These are phyloP conservation scores for Nakazawaea peltata DNA, from an alignment of 805 yeast species.

Conservation along the genomic window DNA sequence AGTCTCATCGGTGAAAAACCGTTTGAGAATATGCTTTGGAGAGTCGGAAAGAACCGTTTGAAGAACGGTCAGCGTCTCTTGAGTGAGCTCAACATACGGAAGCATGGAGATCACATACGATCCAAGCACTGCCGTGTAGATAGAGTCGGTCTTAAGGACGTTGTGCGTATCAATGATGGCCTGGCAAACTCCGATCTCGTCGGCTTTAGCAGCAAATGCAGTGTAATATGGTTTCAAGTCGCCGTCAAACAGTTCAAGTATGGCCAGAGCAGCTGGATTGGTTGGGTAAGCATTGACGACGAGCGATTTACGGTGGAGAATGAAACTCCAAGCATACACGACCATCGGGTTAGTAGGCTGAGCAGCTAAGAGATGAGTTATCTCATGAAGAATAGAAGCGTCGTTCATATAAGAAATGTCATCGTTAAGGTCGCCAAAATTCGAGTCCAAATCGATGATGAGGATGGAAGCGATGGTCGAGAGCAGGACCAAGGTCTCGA, in stretches of 20 bases:
- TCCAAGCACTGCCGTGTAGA: constrained; percentile 43
- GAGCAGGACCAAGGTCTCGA: constrained; percentile 31
- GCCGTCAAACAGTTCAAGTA: constrained; percentile 16
- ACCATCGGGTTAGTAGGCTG: constrained; percentile 38
- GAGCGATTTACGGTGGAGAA: constrained; percentile 43
- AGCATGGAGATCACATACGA: constrained; percentile 34
- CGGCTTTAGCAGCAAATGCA: constrained; percentile 30
- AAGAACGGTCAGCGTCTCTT: constrained; percentile 33
- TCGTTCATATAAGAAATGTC: constrained; percentile 33
- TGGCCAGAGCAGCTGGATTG: constrained; percentile 13
- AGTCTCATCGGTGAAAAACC: constrained; percentile 37
- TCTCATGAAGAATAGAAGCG: constrained; percentile 24
- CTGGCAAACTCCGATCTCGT: constrained; percentile 34
- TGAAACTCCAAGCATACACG: constrained; percentile 60
- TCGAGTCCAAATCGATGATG: constrained; percentile 48
- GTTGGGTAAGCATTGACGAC: constrained; percentile 32
- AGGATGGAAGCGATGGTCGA: constrained; percentile 41
- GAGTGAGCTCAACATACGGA: constrained; percentile 42
- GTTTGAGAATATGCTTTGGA: constrained; percentile 34
- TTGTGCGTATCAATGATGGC: constrained; percentile 33
- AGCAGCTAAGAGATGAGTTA: constrained; percentile 31
- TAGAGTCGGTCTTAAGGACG: constrained; percentile 37
- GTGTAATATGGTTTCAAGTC: constrained; percentile 16
- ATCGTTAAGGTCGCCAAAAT: constrained; percentile 32
- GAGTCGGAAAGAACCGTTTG: constrained; percentile 32